Conservation (phyloP, 352 stramenopile species). For the Globisporangium perplexum region DNA sequence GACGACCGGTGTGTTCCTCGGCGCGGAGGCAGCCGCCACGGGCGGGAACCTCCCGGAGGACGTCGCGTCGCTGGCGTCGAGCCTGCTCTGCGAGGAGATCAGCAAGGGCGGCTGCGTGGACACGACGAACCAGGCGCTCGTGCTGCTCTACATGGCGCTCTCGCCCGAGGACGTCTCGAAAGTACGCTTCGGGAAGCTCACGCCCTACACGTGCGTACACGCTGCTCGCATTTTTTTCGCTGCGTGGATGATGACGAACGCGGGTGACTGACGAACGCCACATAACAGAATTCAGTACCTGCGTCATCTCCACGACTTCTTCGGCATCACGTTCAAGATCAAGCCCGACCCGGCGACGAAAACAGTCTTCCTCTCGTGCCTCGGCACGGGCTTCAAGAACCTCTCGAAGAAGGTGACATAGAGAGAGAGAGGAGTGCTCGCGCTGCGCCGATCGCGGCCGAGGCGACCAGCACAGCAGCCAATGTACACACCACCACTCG, state of each 20-base stretch:
- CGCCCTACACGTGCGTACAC: conserved; percentile 62
- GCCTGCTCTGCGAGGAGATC: conserved; percentile 97
- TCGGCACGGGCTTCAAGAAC: conserved; percentile 95
- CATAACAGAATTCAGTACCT: conserved; percentile 77
- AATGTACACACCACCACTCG: background rate
- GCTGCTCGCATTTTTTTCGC: too few species aligned
- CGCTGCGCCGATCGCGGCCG: too few species aligned
- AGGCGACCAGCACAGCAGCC: background rate
- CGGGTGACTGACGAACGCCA: background rate
- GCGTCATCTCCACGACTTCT: conserved; percentile 89
- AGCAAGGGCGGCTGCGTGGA: conserved; percentile 91
- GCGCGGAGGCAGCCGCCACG: conserved; percentile 87
- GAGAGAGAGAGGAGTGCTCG: conserved; percentile 11
- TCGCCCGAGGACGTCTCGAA: conserved; percentile 97
- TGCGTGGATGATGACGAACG: too few species aligned
- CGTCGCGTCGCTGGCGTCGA: conserved; percentile 90
- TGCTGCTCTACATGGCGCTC: conserved; percentile 97
- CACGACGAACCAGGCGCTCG: conserved; percentile 93
- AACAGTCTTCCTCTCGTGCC: conserved; percentile 91
- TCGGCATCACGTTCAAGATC: conserved; percentile 93
- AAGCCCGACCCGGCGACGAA: conserved; percentile 85
- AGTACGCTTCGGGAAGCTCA: conserved; percentile 88
- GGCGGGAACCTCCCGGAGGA: conserved; percentile 93
- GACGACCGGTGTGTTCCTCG: conserved; percentile 94
- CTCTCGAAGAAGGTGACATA: conserved; percentile 94